Conservation (phyloP, 192 early-diverging fungal genomes). For the Chytriomyces sp. region DNA sequence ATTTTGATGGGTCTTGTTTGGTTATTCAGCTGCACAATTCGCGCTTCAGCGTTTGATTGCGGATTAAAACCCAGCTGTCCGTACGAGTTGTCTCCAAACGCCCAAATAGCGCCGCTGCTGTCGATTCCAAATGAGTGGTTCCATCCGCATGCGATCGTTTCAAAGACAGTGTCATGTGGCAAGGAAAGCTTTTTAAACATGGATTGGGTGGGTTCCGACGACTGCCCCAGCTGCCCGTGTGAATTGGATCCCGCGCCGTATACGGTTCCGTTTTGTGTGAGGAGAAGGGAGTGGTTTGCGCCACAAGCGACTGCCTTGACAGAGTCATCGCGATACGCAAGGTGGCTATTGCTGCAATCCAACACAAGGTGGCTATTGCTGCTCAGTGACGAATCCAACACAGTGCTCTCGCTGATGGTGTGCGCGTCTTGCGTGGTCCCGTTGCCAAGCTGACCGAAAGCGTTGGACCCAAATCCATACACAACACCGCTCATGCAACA, state of each 20-base stretch:
- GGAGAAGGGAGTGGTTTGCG: slow-evolving; percentile 71
- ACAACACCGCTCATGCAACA: no score
- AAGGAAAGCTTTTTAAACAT: background rate
- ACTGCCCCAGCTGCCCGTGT: slow-evolving; percentile 44
- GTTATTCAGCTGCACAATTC: background rate
- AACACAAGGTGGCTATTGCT: no score
- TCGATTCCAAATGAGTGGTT: slow-evolving; percentile 51
- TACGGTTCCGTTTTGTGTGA: slow-evolving; percentile 46
- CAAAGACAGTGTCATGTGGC: slow-evolving; percentile 9
- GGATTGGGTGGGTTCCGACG: background rate
- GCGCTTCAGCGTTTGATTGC: background rate
- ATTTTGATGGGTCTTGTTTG: background rate
- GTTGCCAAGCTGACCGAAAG: slow-evolving; percentile 69
- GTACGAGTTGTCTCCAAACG: slow-evolving; percentile 31
- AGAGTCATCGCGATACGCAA: background rate
- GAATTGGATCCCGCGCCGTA: slow-evolving; percentile 58
- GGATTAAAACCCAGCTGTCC: slow-evolving; percentile 31
- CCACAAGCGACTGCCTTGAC: slow-evolving; percentile 58
- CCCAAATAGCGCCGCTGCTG: slow-evolving; percentile 21
- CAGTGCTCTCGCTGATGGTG: slow-evolving; percentile 13
- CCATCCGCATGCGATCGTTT: slow-evolving; percentile 68
- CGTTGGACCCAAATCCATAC: slow-evolving; percentile 65
- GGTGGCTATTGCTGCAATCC: no score
- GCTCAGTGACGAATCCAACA: slow-evolving; percentile 22
- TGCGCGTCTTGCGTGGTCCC: slow-evolving; percentile 54